Percentiles rank a stretch among this genome's conserved stretches.
phyloP scores from a whole-genome alignment of 495 filamentous ascomycete genomes.

The Aspergillus sparsus region DNA sequence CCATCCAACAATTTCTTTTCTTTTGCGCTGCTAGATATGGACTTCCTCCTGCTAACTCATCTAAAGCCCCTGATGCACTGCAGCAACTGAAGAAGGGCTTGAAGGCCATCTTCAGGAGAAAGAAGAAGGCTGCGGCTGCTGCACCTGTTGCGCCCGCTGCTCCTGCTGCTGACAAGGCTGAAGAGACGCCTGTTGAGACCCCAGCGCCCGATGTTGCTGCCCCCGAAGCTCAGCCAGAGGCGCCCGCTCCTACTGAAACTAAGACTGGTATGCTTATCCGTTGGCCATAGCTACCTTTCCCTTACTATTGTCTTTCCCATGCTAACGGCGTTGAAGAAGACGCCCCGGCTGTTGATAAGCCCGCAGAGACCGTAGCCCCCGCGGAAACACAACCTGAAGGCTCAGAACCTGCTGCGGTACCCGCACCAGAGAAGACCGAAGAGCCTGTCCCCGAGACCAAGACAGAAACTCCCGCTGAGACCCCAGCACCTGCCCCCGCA shows the following conservation, averaged over 20 bases:
- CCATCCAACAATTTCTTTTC: not conserved
- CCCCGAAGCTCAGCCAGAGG: constrained; percentile 20
- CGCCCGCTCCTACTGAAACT: constrained; percentile 20
- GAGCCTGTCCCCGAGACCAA: constrained; percentile 18
- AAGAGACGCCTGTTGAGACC: constrained; percentile 17
- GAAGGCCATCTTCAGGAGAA: constrained; percentile 32
- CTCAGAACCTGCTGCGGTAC: constrained; percentile 2
- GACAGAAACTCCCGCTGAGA: constrained; percentile 11
- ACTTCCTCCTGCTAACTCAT: not conserved
- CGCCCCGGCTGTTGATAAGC: constrained; percentile 20
- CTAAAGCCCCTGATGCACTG: constrained; percentile 26
- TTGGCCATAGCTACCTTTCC: not conserved
- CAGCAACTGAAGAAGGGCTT: constrained; percentile 34
- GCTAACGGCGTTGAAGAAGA: constrained; percentile 3
- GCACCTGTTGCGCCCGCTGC: not conserved
- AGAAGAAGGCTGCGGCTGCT: constrained; percentile 27
- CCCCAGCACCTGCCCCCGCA: constrained; percentile 19
- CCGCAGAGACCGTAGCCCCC: constrained; percentile 15
- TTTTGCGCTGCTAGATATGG: not conserved
- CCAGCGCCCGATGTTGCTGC: constrained; percentile 17
- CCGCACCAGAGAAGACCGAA: constrained; percentile 18
- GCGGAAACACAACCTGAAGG: constrained; percentile 15
- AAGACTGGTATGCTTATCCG: constrained; percentile 19
- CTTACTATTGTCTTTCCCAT: not conserved
- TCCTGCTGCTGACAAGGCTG: constrained; percentile 14